phyloP scores from a whole-genome alignment of 2,329 filamentous ascomycete genomes.

The Aureobasidium sp. region DNA sequence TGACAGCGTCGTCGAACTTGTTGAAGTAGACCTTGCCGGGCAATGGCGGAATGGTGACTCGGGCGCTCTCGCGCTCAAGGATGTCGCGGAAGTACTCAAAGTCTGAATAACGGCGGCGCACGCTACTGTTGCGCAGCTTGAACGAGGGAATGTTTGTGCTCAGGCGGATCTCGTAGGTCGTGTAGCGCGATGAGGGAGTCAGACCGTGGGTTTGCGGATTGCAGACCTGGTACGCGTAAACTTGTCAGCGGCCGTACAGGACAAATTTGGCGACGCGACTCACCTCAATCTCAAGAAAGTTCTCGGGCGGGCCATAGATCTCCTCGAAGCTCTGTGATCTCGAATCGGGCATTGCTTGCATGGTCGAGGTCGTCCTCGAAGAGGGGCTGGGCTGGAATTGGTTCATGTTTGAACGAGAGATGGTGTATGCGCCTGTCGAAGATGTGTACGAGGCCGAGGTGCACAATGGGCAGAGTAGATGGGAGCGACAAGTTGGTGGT shows the following conservation, averaged over 20 bases:
- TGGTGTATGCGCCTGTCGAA: neutral
- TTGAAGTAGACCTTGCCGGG: conserved; percentile 98
- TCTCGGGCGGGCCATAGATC: conserved; percentile 97
- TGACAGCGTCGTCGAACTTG: conserved; percentile 95
- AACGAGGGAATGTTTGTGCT: conserved; percentile 98
- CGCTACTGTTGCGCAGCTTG: conserved; percentile 77
- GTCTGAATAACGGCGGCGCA: conserved; percentile 91
- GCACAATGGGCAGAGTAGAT: neutral
- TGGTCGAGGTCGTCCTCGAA: conserved; percentile 28
- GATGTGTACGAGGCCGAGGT: neutral
- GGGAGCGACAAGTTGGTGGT: neutral
- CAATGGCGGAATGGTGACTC: conserved; percentile 90
- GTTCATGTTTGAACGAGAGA: neutral
- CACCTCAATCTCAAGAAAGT: conserved; percentile 97
- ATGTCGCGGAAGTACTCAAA: conserved; percentile 99
- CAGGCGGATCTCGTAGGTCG: conserved; percentile 96
- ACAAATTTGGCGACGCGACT: conserved; percentile 20
- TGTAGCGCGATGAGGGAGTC: conserved; percentile 67
- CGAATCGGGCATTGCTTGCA: conserved; percentile 59
- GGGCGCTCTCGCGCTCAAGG: conserved; percentile 85
- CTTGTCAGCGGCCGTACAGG: neutral
- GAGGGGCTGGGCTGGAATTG: conserved; percentile 7
- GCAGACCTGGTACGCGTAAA: conserved; percentile 57
- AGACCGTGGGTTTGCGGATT: conserved; percentile 93
- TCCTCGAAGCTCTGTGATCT: conserved; percentile 96